phyloP scores from a whole-genome alignment of 495 filamentous ascomycete species.

The Tuber borchii region DNA sequence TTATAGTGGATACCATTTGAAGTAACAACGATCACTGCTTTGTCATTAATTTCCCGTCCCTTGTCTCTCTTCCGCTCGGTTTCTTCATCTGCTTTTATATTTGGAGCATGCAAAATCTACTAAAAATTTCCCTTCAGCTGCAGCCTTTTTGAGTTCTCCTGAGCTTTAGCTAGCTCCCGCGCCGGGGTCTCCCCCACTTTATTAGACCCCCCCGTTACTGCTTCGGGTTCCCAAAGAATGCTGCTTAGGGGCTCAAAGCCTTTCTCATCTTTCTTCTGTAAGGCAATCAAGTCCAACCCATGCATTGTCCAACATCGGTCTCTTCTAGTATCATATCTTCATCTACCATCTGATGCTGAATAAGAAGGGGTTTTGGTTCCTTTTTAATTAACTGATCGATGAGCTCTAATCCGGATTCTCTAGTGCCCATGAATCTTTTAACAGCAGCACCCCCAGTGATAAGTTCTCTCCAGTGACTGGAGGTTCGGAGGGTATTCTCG shows the following conservation, averaged over 20 bases:
- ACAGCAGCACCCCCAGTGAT: conserved; percentile 11
- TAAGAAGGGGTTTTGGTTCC: conserved; percentile 35
- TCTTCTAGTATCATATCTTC: conserved; percentile 39
- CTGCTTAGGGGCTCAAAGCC: no score
- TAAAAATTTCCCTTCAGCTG: neutral
- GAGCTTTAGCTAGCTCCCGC: neutral
- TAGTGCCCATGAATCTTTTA: conserved; percentile 38
- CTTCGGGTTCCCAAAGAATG: conserved; percentile 5
- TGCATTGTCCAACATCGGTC: no score
- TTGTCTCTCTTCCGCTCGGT: no score
- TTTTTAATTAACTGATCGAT: conserved; percentile 20
- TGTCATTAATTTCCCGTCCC: neutral
- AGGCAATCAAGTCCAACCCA: no score
- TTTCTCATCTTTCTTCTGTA: no score
- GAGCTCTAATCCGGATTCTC: conserved; percentile 41
- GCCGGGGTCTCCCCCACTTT: conserved; percentile 8
- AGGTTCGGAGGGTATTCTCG: neutral
- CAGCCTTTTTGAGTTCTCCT: neutral
- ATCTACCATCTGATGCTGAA: conserved; percentile 44
- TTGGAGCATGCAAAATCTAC: neutral
- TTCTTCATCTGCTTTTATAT: neutral
- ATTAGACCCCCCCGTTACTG: no score
- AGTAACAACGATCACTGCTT: neutral
- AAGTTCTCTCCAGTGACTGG: no score
- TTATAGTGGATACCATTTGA: neutral